Base-by-base conservation (phyloP, 2,329 filamentous ascomycete species). In the Xylaria sp. region DNA sequence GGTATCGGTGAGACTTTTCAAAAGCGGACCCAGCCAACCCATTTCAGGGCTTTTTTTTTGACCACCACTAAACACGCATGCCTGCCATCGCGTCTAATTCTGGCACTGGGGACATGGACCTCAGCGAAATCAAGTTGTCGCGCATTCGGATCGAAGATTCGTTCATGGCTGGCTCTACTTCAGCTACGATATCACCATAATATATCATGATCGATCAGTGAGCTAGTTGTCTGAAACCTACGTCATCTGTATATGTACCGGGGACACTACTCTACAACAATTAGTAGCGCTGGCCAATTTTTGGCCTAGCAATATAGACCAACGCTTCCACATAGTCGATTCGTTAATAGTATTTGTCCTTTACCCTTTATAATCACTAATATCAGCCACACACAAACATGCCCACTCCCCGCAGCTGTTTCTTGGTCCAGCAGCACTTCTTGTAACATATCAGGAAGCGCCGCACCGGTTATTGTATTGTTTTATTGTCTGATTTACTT, bases 1-100 rank as follows among this genome's bases (percentile, higher is more conserved):
- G 41, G 54, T 46, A 64, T 54, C 46, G 69, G 69, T 70, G 63
- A 69, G 62, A 62, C 59, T 66, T 43, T 3, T 43, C 48, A 28
- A 36, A 48, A 62, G 66, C 66, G 63, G 62, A 58, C 52, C 62
- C 66, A 49, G 64, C 62, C 59, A 48, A 58, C 46, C 51, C 41
- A 52, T 60, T 62, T 46, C 52, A 64, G 62, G 58, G 28, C 49
- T 49, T 54, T 49, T 54, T 49, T 28, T 49, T 46, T 39, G 36
- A 62, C 66, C 60, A 55, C 59, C 59, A 64, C 61, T 2, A 62
- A 28, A 46, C 23, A 13, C 31, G 28, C 64, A 39, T 13, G 57
- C 65, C 25, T 52, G 60, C 48, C 57, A 43, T 39, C 62, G 31
- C 39, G 20, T 62, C 31, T 49, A 36, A 39, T 60, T 39, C 25